A percentile compares a stretch with the other conserved stretches of the same genome.
Evolutionary conservation across 495 filamentous ascomycete species (phyloP).

Genomic region (Alectoria sarmentosa): DNA sequence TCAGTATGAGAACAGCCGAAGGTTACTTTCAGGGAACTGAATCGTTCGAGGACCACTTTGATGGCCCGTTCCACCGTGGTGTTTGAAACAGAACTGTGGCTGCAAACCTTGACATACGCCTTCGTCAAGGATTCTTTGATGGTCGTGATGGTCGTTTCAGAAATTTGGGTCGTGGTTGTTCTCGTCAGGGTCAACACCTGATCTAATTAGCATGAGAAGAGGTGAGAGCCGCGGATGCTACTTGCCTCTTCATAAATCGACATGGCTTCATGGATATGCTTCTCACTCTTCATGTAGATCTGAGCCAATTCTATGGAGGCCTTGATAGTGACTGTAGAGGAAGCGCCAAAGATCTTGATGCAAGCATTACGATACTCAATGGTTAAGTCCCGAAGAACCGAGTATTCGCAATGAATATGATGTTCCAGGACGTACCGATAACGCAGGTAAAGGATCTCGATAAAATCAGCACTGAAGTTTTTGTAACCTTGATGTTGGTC

Average conservation of each 20-base stretch:
- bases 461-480: conserved; percentile 41
- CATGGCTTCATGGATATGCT: conserved; percentile 48
- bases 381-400: conserved; percentile 38
- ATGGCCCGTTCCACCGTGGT: conserved; percentile 46
- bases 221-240: conserved; percentile 22
- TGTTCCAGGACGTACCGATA: conserved; percentile 51
- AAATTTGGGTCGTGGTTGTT: conserved; percentile 34
- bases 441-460: conserved; percentile 47
- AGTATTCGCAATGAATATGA: conserved; percentile 38
- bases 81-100: conserved; percentile 35
- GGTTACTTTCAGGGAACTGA: conserved; percentile 42
- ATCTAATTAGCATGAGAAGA: conserved; percentile 13
- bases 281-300: conserved; percentile 45
- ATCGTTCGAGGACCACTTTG: conserved; percentile 45
- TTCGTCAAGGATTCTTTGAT: conserved; percentile 53
- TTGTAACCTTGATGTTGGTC: conserved; percentile 36
- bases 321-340: conserved; percentile 43
- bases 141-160: conserved; percentile 41
- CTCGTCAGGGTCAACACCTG: conserved; percentile 35
- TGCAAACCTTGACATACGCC: conserved; percentile 44
- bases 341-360: conserved; percentile 44
- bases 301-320: conserved; percentile 49
- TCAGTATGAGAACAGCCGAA: conserved; percentile 48
- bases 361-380: conserved; percentile 49
- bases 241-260: conserved; percentile 49